Conservation (phyloP, 148 eudicot genomes). For the Rhododendron vialii region DNA sequence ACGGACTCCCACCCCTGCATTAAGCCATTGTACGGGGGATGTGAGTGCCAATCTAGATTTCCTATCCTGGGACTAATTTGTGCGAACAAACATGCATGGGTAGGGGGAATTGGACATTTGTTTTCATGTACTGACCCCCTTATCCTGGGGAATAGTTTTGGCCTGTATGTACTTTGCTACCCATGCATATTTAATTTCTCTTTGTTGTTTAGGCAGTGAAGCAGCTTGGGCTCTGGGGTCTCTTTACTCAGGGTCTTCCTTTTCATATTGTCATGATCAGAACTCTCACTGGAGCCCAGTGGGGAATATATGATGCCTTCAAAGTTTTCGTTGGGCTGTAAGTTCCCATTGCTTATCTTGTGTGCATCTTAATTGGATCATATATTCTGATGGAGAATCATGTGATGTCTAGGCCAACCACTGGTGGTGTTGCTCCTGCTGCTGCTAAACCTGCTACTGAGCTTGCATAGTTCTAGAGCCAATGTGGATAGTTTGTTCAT, state of each 20-base stretch:
- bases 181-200: background rate
- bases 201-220: constrained; percentile 60
- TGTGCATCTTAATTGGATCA: background rate
- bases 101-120: background rate
- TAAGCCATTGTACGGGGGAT: background rate
- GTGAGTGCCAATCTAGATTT: background rate
- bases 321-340: constrained; percentile 95
- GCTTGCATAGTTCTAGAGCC: constrained; percentile 34
- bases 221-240: constrained; percentile 76
- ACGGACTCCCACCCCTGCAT: background rate
- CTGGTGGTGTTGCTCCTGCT: constrained; percentile 79
- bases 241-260: constrained; percentile 90
- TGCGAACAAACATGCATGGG: background rate
- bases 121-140: background rate
- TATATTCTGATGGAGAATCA: background rate
- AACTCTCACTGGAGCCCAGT: constrained; percentile 96
- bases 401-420: constrained; percentile 64
- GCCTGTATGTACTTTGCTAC: background rate
- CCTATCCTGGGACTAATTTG: background rate
- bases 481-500: background rate
- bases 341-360: constrained; percentile 26
- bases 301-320: constrained; percentile 96
- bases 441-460: constrained; percentile 39
- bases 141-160: background rate
- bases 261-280: constrained; percentile 93